phyloP scores from a whole-genome alignment of 208 protist genomes.

The Kentomonas sorsogonicus region DNA sequence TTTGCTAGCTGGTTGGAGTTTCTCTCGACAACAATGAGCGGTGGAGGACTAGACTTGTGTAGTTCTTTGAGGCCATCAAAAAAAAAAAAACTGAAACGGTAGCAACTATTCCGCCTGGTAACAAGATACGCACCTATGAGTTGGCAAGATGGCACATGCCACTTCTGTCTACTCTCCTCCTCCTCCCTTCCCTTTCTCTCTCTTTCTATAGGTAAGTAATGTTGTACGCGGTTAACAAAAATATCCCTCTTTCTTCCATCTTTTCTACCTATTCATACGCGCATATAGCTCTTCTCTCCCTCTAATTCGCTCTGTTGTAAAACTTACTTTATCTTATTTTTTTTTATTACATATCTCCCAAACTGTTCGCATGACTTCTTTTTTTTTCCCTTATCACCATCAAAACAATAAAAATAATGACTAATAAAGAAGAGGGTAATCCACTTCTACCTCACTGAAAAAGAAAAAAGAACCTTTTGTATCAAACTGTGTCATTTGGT shows the following conservation, averaged over 20 bases:
- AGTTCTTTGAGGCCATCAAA: no score
- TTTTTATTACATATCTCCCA: not conserved
- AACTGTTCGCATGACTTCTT: not conserved
- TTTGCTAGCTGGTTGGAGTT: no score
- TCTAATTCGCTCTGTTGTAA: not conserved
- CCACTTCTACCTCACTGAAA: not conserved
- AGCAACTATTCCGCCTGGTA: no score
- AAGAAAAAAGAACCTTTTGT: constrained; percentile 1
- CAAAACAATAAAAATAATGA: not conserved
- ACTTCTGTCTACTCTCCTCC: not conserved
- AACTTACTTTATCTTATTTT: not conserved
- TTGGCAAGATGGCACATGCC: not conserved
- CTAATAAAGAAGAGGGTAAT: not conserved
- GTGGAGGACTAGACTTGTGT: not conserved
- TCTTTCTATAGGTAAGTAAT: no score
- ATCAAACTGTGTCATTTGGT: no score
- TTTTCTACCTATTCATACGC: not conserved
- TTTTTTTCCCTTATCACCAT: not conserved
- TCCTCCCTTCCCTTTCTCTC: not conserved
- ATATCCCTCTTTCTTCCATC: not conserved
- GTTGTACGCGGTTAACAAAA: no score
- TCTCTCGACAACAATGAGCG: not conserved
- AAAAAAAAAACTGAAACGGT: no score
- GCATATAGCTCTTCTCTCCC: no score
- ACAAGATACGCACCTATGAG: no score